Percentiles rank a stretch among this genome's conserved stretches.
phyloP scores from a whole-genome alignment of 75 land plant genomes.

The Pinus tabuliformis region DNA sequence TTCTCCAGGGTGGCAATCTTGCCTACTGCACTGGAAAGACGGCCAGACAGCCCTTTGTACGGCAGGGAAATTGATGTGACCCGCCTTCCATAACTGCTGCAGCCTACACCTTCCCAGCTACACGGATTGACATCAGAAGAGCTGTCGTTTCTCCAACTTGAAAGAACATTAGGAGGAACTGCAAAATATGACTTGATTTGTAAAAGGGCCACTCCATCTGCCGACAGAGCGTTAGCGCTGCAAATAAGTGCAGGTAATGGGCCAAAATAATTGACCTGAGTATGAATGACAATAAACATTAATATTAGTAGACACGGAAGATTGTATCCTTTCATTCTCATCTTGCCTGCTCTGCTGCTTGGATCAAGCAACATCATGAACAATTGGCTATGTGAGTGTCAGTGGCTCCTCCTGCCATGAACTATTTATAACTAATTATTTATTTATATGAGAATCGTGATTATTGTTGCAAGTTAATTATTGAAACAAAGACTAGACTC shows the following conservation, averaged over 20 bases:
- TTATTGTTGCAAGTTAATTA: too few relatives aligned
- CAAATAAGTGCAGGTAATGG: too few relatives aligned
- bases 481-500: too few relatives aligned
- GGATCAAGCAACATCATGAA: too few relatives aligned
- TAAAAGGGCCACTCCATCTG: background rate
- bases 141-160: slow-evolving; percentile 8
- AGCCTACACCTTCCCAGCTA: slow-evolving; percentile 43
- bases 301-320: too few relatives aligned
- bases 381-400: too few relatives aligned
- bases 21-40: slow-evolving; percentile 20
- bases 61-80: slow-evolving; percentile 31
- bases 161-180: background rate
- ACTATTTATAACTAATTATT: too few relatives aligned
- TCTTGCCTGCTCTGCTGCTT: too few relatives aligned
- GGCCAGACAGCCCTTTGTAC: slow-evolving; percentile 14
- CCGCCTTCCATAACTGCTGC: slow-evolving; percentile 11
- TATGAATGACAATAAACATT: too few relatives aligned
- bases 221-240: background rate
- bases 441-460: too few relatives aligned
- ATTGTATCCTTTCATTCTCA: too few relatives aligned
- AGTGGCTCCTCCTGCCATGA: too few relatives aligned
- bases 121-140: slow-evolving; percentile 21
- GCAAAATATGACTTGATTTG: slow-evolving; percentile 16
- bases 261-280: background rate
- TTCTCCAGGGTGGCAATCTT: slow-evolving; percentile 21